Evolutionary conservation across 2,329 filamentous ascomycete genomes (phyloP).

Genomic region (Pseudopithomyces chartarum): DNA sequence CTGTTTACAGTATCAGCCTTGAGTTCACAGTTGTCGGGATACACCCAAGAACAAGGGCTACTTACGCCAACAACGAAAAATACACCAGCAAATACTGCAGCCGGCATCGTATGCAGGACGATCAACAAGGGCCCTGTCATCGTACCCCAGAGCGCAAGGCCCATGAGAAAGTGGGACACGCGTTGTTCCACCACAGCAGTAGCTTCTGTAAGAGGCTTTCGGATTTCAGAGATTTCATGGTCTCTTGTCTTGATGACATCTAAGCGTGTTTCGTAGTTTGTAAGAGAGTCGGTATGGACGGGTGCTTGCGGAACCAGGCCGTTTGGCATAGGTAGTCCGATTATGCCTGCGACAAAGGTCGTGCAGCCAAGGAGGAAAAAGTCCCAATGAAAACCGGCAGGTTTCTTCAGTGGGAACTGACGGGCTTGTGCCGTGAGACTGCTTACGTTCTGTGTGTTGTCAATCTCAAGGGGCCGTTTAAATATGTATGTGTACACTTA

Average conservation of each 20-base stretch:
- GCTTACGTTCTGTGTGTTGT: conserved; percentile 50
- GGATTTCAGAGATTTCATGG: conserved; percentile 47
- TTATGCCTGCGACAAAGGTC: conserved; percentile 57
- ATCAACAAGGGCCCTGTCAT: conserved; percentile 59
- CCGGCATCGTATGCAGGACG: conserved; percentile 58
- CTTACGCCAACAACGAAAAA: conserved; percentile 61
- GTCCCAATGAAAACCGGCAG: conserved; percentile 63
- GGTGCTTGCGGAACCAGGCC: conserved; percentile 61
- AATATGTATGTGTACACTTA: conserved; percentile 20
- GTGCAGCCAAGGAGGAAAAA: conserved; percentile 62
- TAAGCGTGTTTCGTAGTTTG: conserved; percentile 40
- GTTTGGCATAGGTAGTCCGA: conserved; percentile 60
- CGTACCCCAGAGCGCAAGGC: conserved; percentile 57
- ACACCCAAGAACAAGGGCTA: neutral
- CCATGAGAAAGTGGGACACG: conserved; percentile 60
- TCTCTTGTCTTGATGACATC: conserved; percentile 48
- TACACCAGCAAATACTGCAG: conserved; percentile 57
- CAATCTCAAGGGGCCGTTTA: neutral
- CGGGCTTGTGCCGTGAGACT: conserved; percentile 59
- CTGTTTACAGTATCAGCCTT: conserved; percentile 21
- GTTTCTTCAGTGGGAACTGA: conserved; percentile 59
- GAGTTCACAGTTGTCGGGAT: neutral
- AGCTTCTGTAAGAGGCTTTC: conserved; percentile 51
- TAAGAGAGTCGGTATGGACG: conserved; percentile 61
- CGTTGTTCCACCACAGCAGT: conserved; percentile 58